phyloP scores from a whole-genome alignment of 1,284 basidiomycete species.

The Mycena citricolor region DNA sequence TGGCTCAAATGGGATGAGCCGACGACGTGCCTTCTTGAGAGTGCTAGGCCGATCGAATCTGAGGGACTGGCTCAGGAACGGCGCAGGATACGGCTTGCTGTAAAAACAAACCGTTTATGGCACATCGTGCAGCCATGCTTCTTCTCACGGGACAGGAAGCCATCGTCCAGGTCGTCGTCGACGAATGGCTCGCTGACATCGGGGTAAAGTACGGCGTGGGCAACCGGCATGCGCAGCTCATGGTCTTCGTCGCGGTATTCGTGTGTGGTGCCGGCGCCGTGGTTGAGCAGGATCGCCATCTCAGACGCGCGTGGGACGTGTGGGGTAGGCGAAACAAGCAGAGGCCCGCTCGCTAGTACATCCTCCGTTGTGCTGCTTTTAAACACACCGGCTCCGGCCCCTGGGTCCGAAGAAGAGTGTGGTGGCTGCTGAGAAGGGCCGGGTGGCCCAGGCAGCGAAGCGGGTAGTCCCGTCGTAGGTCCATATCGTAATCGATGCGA shows the following conservation, averaged over 20 bases:
- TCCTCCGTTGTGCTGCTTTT: no score
- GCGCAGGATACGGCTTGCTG: conserved; percentile 11
- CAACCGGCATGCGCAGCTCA: conserved; percentile 2
- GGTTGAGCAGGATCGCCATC: conserved; percentile 21
- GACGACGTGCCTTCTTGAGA: conserved; percentile 58
- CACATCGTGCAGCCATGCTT: conserved; percentile 78
- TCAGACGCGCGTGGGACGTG: conserved; percentile 3
- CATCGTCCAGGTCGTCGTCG: conserved; percentile 26
- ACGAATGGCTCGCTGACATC: conserved; percentile 3
- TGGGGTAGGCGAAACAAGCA: conserved; percentile 15
- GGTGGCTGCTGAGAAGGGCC: conserved; percentile 13
- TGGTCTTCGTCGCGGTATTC: background rate
- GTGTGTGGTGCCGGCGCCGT: background rate
- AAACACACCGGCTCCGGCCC: conserved; percentile 11
- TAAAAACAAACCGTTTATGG: conserved; percentile 55
- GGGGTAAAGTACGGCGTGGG: conserved; percentile 12
- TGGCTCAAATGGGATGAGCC: conserved; percentile 10
- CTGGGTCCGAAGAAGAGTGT: conserved; percentile 8
- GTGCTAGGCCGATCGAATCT: conserved; percentile 77
- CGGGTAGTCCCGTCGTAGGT: conserved; percentile 10
- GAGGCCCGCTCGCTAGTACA: conserved; percentile 7
- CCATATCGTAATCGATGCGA: conserved; percentile 19
- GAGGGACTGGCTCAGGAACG: conserved; percentile 9
- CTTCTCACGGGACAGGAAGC: conserved; percentile 51
- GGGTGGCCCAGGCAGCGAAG: conserved; percentile 14